Percentiles rank a stretch among this genome's conserved stretches.
Conservation (phyloP, 192 early-diverging fungal genomes). For the Gaertneriomyces sp. region DNA sequence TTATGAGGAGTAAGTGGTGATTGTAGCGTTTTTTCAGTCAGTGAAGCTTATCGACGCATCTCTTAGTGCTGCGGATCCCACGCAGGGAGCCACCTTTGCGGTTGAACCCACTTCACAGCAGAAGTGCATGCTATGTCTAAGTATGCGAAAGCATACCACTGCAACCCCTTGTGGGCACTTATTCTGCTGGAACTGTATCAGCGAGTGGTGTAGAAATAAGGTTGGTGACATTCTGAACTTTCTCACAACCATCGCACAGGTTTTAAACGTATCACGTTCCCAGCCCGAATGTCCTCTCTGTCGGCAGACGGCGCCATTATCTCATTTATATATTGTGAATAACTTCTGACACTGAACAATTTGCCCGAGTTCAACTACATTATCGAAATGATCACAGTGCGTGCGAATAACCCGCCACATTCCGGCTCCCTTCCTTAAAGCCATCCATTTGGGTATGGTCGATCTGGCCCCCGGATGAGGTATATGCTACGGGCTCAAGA, state of each 20-base stretch:
- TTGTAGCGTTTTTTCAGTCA: not conserved
- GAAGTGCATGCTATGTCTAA: slow-evolving; percentile 87
- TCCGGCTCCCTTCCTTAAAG: too few relatives aligned
- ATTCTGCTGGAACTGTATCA: slow-evolving; percentile 93
- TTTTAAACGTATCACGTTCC: slow-evolving; percentile 11
- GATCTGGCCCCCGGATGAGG: too few relatives aligned
- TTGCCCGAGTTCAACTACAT: too few relatives aligned
- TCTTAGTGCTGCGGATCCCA: slow-evolving; percentile 4
- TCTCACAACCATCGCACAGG: not conserved
- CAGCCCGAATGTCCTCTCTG: slow-evolving; percentile 92
- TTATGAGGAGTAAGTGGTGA: slow-evolving; percentile 16
- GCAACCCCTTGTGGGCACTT: slow-evolving; percentile 91
- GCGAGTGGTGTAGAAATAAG: slow-evolving; percentile 91
- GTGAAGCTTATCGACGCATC: too few relatives aligned
- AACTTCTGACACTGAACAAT: slow-evolving; percentile 51
- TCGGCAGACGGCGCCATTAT: slow-evolving; percentile 70
- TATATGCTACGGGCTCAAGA: too few relatives aligned
- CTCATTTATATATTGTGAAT: slow-evolving; percentile 71
- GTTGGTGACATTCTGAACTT: slow-evolving; percentile 31
- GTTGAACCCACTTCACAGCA: slow-evolving; percentile 24
- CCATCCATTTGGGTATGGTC: too few relatives aligned
- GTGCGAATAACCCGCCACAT: too few relatives aligned
- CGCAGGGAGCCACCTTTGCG: slow-evolving; percentile 24
- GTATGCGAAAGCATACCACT: slow-evolving; percentile 68
- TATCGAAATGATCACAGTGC: too few relatives aligned